A percentile compares a stretch with the other conserved stretches of the same genome.
These are phyloP conservation scores for Pisolithus orientalis DNA, from an alignment of 768 basidiomycete species.

Conservation along the genomic window DNA sequence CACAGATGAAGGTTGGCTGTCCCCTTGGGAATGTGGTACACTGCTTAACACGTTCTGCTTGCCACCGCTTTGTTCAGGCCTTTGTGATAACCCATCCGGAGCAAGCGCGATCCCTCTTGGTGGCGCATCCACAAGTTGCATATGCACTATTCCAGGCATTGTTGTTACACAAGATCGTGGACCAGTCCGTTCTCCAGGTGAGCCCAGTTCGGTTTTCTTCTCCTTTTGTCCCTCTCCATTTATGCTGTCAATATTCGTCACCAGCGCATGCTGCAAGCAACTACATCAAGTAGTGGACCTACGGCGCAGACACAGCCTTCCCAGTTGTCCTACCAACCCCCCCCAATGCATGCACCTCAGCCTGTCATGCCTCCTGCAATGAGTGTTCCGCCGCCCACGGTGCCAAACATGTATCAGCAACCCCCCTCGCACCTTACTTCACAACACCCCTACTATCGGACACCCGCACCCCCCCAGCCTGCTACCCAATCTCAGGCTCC, in stretches of 20 bases:
- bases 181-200: constrained; percentile 78
- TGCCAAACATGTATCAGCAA: constrained; percentile 22
- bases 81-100: constrained; percentile 90
- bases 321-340: constrained; percentile 27
- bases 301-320: constrained; percentile 28
- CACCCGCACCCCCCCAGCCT: constrained; percentile 26
- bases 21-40: constrained; percentile 13
- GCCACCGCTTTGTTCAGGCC: constrained; percentile 45
- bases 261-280: constrained; percentile 48
- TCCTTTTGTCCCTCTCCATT: constrained; percentile 6
- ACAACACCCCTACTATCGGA: constrained; percentile 27
- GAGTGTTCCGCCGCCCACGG: constrained; percentile 23
- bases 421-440: constrained; percentile 25
- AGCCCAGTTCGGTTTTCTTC: constrained; percentile 25
- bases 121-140: constrained; percentile 85
- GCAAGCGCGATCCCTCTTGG: constrained; percentile 73
- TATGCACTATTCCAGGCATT: constrained; percentile 96
- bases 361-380: constrained; percentile 29
- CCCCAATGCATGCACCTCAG: constrained; percentile 27
- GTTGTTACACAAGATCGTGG: constrained; percentile 89
- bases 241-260: constrained; percentile 10
- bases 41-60: constrained; percentile 14
- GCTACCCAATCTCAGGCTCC: constrained; percentile 24
- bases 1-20: constrained; percentile 90
- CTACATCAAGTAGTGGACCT: constrained; percentile 24